A percentile compares a stretch with the other conserved stretches of the same genome.
These are phyloP conservation scores for Cercospora sesami DNA, from an alignment of 2,329 filamentous ascomycete genomes.

Conservation along the genomic window DNA sequence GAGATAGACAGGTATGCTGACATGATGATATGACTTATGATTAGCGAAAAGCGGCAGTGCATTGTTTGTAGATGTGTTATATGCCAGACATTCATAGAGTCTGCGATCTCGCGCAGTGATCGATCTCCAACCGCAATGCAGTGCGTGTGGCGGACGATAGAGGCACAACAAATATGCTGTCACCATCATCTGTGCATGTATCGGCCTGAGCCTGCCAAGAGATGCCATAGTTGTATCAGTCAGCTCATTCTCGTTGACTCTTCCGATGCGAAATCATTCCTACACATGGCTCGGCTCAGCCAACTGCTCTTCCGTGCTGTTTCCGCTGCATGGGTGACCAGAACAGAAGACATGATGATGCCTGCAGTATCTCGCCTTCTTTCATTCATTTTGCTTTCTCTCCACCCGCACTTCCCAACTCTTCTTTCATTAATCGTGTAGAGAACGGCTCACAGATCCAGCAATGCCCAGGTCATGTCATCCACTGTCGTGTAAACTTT, in stretches of 20 bases:
- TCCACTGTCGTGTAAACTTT: conserved; percentile 89
- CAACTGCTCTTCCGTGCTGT: neutral
- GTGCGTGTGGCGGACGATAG: neutral
- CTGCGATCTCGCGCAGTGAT: neutral
- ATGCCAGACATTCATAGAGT: neutral
- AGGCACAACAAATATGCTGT: no score
- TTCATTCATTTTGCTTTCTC: neutral
- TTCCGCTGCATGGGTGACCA: neutral
- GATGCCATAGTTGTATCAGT: neutral
- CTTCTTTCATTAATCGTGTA: neutral
- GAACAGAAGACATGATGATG: neutral
- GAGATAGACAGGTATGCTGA: neutral
- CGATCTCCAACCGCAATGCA: neutral
- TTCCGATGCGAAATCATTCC: neutral
- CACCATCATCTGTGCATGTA: neutral
- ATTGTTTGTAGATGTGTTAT: neutral
- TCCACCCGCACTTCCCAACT: neutral
- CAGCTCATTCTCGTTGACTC: neutral
- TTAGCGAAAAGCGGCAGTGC: neutral
- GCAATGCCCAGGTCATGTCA: conserved; percentile 85
- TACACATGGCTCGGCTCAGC: neutral
- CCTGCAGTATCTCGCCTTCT: neutral
- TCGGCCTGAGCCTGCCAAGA: neutral
- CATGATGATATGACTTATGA: neutral
- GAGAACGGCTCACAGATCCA: conserved; percentile 60